phyloP scores from a whole-genome alignment of 768 basidiomycete genomes.

The Paxillus involutus region DNA sequence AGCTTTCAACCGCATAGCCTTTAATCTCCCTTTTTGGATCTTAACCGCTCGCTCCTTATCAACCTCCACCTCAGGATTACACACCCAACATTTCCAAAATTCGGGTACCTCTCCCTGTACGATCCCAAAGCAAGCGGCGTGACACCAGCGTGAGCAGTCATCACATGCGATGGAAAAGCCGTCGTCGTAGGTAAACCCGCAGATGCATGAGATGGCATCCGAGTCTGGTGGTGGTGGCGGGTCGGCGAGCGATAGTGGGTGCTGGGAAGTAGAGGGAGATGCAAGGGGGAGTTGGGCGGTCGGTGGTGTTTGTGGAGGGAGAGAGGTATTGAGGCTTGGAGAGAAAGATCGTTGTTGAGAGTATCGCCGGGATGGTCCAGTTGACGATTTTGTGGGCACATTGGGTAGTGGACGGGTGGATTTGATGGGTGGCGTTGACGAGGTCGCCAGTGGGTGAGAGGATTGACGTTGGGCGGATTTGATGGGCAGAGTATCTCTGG shows the following conservation, averaged over 20 bases:
- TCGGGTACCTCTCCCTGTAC: slow-evolving; percentile 61
- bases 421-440: slow-evolving; percentile 15
- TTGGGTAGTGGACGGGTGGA: slow-evolving; percentile 7
- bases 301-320: slow-evolving; percentile 15
- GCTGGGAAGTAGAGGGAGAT: slow-evolving; percentile 23
- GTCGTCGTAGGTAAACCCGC: slow-evolving; percentile 72
- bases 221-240: slow-evolving; percentile 32
- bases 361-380: slow-evolving; percentile 11
- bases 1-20: slow-evolving; percentile 27
- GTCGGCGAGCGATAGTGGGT: slow-evolving; percentile 13
- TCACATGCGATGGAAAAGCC: slow-evolving; percentile 89
- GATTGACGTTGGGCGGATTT: slow-evolving; percentile 12
- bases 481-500: slow-evolving; percentile 8
- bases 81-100: slow-evolving; percentile 75
- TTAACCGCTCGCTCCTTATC: slow-evolving; percentile 49
- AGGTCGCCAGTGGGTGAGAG: slow-evolving; percentile 16
- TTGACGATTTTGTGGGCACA: slow-evolving; percentile 12
- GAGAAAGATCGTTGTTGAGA: slow-evolving; percentile 19
- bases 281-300: slow-evolving; percentile 11
- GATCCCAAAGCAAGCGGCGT: slow-evolving; percentile 76
- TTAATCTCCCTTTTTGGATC: slow-evolving; percentile 42
- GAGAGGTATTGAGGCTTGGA: slow-evolving; percentile 10
- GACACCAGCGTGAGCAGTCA: slow-evolving; percentile 79
- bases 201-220: slow-evolving; percentile 70
- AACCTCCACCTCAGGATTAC: slow-evolving; percentile 46